Evolutionary conservation across 805 yeast genomes (phyloP), one percentile per base, ranked within the genome.

Genomic region (Myxozyma melibiosi): DNA sequence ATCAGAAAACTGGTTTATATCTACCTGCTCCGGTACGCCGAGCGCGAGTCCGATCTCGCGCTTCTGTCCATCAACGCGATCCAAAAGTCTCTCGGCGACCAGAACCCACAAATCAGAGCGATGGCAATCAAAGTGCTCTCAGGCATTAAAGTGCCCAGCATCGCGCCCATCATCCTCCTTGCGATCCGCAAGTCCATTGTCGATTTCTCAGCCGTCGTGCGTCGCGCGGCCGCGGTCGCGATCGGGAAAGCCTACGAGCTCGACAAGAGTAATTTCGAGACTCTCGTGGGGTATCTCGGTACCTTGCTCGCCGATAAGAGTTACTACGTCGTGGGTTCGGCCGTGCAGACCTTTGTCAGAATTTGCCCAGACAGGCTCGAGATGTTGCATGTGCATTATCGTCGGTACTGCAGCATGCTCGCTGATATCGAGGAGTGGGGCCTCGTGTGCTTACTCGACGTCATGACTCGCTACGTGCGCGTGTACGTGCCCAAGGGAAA

Each of bases 11-110:
- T 92, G 69, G 96, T 90, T 1, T 83, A 88, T 71, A 77, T 86
- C 0, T 89, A 88, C 65, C 73, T 94, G 47, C 74, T 84, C 41
- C 78, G 87, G 54, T 90, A 83, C 69, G 94, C 96, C 24, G 95
- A 89, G 61, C 71, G 77, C 53, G 91, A 89, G 64, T 96, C 94
- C 8, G 96, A 91, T 69, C 80, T 88, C n/a, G 94, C 98, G 1
- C 78, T 94, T 20, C 76, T 94, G 44, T 84, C 96, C 0, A 88
- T 94, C 63, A 94, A 94, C 71, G 88, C 97, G 0, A 87, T 94
- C 47, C 99, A 94, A 70, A 90, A 88, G 71, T 79, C 89, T 1
- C 73, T 92, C 28, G 76, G 79, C 8, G 96, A 90, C 65, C 82
- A 83, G 63, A 80, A 79, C 58, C 86, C 95, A 1, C 78, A 81